Percentiles rank a stretch among this genome's conserved stretches.
Conservation (phyloP, 2,329 filamentous ascomycete species). For the Curvularia lunata region DNA sequence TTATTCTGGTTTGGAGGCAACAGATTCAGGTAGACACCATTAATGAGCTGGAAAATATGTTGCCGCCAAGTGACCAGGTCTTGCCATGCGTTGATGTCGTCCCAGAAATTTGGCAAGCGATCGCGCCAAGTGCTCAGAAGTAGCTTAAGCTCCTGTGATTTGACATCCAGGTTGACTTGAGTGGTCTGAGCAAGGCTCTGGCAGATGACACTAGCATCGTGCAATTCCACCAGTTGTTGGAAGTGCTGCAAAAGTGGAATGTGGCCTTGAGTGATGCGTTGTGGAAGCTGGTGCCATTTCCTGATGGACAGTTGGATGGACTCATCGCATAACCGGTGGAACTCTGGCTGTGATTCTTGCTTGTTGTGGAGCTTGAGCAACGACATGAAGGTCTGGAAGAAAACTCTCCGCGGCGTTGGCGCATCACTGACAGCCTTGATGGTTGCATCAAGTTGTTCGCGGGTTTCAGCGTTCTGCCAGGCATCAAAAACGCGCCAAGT, state of each 20-base stretch:
- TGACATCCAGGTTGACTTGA: conserved; percentile 83
- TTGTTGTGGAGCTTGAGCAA: conserved; percentile 93
- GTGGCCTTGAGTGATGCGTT: conserved; percentile 90
- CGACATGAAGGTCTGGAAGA: conserved; percentile 99
- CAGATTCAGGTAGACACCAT: conserved; percentile 86
- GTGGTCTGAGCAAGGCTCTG: conserved; percentile 86
- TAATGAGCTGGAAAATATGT: conserved; percentile 98
- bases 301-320: conserved; percentile 95
- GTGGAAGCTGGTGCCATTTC: conserved; percentile 98
- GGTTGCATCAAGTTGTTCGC: conserved; percentile 87
- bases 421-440: conserved; percentile 98
- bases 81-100: conserved; percentile 99
- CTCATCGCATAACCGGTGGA: conserved; percentile 90
- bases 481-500: conserved; percentile 96
- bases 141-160: conserved; percentile 94
- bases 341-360: conserved; percentile 78
- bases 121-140: conserved; percentile 95
- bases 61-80: conserved; percentile 99
- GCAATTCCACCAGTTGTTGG: conserved; percentile 94
- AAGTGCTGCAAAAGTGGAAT: conserved; percentile 96
- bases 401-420: conserved; percentile 88
- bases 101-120: conserved; percentile 95
- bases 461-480: conserved; percentile 85
- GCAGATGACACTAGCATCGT: conserved; percentile 97
- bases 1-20: conserved; percentile 77